Conservation (phyloP, 2,329 filamentous ascomycete species). For the Gaeumannomyces sp. region DNA sequence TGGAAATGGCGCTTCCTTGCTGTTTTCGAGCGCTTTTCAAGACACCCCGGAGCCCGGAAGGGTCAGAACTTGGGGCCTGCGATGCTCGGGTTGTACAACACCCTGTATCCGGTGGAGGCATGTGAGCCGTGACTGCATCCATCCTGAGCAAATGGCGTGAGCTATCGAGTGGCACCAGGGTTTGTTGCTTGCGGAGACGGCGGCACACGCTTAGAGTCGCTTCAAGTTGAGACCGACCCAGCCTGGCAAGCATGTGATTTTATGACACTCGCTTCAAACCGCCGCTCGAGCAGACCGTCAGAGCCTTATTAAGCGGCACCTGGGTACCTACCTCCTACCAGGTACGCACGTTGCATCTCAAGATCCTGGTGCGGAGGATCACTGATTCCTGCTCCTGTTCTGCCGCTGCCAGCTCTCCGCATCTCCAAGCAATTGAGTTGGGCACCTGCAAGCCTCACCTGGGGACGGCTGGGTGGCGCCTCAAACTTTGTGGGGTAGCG, state of each 20-base stretch:
- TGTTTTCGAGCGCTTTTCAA: neutral
- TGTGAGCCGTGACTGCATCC: neutral
- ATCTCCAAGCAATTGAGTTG: neutral
- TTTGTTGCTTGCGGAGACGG: neutral
- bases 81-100: neutral
- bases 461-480: too few species aligned
- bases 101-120: neutral
- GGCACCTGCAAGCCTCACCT: neutral
- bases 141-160: neutral
- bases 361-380: too few species aligned
- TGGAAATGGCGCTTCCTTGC: neutral
- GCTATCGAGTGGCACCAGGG: neutral
- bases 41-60: too few species aligned
- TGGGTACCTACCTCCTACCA: too few species aligned
- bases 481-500: neutral
- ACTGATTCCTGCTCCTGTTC: neutral
- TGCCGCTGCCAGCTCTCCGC: too few species aligned
- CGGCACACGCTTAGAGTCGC: neutral
- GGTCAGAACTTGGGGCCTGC: neutral
- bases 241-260: neutral
- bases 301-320: neutral
- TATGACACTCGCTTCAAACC: neutral
- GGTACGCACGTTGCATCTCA: too few species aligned
- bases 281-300: neutral
- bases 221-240: neutral